A percentile compares a stretch with the other conserved stretches of the same genome.
These are phyloP conservation scores for Aspergillus hiratsukae DNA, from an alignment of 2,329 filamentous ascomycete genomes.

Conservation along the genomic window DNA sequence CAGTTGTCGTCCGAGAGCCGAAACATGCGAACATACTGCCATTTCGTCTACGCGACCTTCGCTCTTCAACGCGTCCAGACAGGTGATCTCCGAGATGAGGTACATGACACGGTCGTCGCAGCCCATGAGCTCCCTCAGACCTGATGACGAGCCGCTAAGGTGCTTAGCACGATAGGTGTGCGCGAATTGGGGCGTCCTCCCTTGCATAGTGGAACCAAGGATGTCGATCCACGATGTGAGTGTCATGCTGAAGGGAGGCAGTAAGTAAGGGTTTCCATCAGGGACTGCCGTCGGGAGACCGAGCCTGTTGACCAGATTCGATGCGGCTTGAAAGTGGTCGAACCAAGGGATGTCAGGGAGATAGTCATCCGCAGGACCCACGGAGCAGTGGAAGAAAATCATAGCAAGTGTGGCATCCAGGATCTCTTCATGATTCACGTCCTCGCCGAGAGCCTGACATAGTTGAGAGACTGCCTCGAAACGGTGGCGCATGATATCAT, in stretches of 20 bases:
- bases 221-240: constrained; percentile 91
- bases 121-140: constrained; percentile 90
- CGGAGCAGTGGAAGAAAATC: constrained; percentile 94
- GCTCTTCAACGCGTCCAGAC: constrained; percentile 81
- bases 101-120: constrained; percentile 98
- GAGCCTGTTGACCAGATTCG: constrained; percentile 78
- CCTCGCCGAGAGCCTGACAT: constrained; percentile 73
- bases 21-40: constrained; percentile 81
- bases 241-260: constrained; percentile 91
- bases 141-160: constrained; percentile 60
- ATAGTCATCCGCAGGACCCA: constrained; percentile 77
- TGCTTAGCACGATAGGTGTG: constrained; percentile 96
- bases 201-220: constrained; percentile 86
- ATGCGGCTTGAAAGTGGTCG: constrained; percentile 90
- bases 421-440: constrained; percentile 80
- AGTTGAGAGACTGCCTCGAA: constrained; percentile 82
- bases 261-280: constrained; percentile 54
- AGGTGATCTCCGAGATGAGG: constrained; percentile 94
- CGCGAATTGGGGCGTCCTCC: constrained; percentile 78
- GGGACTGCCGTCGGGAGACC: constrained; percentile 68
- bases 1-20: constrained; percentile 81
- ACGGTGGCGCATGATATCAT: constrained; percentile 89
- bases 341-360: constrained; percentile 94
- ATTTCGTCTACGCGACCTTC: constrained; percentile 77
- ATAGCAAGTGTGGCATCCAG: constrained; percentile 89